A percentile compares a stretch with the other conserved stretches of the same genome.
Conservation (phyloP, 495 filamentous ascomycete genomes). For the Penicillium goetzii region DNA sequence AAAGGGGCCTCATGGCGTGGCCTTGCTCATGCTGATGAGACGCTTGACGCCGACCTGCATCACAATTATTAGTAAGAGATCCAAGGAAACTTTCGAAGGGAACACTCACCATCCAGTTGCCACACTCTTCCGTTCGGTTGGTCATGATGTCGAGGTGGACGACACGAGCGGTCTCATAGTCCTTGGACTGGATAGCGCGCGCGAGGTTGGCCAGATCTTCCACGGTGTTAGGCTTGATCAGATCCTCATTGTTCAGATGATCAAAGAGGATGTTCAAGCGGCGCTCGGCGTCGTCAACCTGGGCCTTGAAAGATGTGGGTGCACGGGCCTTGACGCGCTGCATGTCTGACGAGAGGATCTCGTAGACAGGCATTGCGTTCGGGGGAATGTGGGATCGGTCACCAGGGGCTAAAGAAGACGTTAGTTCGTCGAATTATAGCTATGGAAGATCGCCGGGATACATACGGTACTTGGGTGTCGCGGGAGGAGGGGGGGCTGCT, state of each 20-base stretch:
- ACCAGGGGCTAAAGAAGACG: constrained; percentile 60
- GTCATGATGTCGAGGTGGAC: constrained; percentile 83
- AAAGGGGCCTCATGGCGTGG: constrained; percentile 54
- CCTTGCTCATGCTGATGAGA: constrained; percentile 87
- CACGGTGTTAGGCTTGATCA: constrained; percentile 82
- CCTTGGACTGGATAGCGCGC: constrained; percentile 65
- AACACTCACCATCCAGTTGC: constrained; percentile 89
- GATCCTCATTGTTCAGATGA: constrained; percentile 92
- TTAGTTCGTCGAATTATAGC: constrained; percentile 11
- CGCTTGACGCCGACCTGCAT: constrained; percentile 85
- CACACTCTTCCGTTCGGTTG: constrained; percentile 82
- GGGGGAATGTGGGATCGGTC: constrained; percentile 89
- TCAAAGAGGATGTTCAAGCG: constrained; percentile 90
- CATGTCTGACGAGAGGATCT: constrained; percentile 83
- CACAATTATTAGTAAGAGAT: constrained; percentile 11
- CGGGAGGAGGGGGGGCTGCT: constrained; percentile 42
- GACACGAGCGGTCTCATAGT: constrained; percentile 74
- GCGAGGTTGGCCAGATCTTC: constrained; percentile 69
- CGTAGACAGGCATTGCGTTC: constrained; percentile 72
- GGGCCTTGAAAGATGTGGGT: constrained; percentile 75
- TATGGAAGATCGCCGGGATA: constrained; percentile 13
- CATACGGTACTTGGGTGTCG: constrained; percentile 71
- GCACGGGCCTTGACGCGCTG: constrained; percentile 82
- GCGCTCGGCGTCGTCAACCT: constrained; percentile 92
- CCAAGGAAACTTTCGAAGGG: not conserved